Percentiles rank a stretch among this genome's conserved stretches.
These are phyloP conservation scores for Saksenaea oblongispora DNA, from an alignment of 371 early-diverging fungal genomes.

Conservation along the genomic window DNA sequence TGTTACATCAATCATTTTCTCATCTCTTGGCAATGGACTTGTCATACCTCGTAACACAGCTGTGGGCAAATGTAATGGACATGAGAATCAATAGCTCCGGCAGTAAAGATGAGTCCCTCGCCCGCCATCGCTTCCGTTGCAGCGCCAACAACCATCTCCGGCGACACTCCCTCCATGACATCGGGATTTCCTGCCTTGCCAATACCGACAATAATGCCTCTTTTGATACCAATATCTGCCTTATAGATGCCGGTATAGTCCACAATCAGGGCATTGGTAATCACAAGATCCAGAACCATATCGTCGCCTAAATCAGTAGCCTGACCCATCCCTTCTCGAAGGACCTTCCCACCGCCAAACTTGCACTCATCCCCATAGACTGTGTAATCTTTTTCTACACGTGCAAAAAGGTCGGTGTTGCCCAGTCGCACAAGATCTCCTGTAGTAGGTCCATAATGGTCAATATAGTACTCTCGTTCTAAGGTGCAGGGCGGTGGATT, in stretches of 20 bases:
- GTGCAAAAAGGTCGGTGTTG: slow-evolving; percentile 81
- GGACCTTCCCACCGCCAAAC: slow-evolving; percentile 84
- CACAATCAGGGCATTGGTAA: slow-evolving; percentile 89
- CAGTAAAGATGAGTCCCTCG: slow-evolving; percentile 91
- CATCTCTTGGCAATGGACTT: not conserved
- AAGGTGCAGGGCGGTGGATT: slow-evolving; percentile 63
- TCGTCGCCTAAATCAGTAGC: slow-evolving; percentile 54
- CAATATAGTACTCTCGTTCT: slow-evolving; percentile 78
- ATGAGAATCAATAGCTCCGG: slow-evolving; percentile 87
- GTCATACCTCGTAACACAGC: slow-evolving; percentile 66
- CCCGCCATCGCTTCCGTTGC: slow-evolving; percentile 85
- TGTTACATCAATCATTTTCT: not conserved
- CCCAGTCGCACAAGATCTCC: slow-evolving; percentile 88
- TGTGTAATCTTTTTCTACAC: slow-evolving; percentile 88
- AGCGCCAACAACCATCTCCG: slow-evolving; percentile 83
- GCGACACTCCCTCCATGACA: slow-evolving; percentile 89
- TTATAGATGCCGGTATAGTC: slow-evolving; percentile 94
- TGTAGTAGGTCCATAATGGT: slow-evolving; percentile 90
- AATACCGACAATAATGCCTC: slow-evolving; percentile 84
- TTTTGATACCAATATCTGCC: slow-evolving; percentile 93
- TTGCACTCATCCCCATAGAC: slow-evolving; percentile 92
- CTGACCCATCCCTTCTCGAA: slow-evolving; percentile 97
- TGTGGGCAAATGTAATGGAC: slow-evolving; percentile 92
- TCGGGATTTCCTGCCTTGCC: slow-evolving; percentile 98
- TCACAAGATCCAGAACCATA: slow-evolving; percentile 86